A percentile compares a stretch with the other conserved stretches of the same genome.
Conservation (phyloP, 225 moss, liverwort and hornwort species). For the Polytrichum commune region DNA sequence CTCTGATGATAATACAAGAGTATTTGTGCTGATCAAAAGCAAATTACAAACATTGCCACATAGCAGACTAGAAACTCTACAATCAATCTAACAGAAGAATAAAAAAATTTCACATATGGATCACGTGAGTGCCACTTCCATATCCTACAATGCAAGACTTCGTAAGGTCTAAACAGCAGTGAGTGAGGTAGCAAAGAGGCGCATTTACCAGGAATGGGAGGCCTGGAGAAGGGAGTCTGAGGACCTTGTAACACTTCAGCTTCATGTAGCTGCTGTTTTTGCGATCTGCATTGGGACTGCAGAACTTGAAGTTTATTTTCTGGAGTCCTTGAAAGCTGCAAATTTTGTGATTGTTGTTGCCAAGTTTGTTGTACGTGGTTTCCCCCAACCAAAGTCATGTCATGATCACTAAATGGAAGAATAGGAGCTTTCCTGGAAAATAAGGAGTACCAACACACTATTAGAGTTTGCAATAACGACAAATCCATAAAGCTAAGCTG, state of each 20-base stretch:
- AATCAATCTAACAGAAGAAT: too few relatives aligned
- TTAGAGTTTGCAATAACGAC: constrained; percentile 1
- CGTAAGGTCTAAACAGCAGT: too few relatives aligned
- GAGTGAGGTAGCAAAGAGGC: too few relatives aligned
- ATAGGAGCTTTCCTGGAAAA: constrained; percentile 44
- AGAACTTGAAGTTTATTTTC: constrained; percentile 24
- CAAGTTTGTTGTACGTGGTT: constrained; percentile 31
- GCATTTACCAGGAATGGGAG: constrained; percentile 50
- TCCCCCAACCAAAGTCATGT: constrained; percentile 23
- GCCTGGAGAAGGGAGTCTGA: constrained; percentile 49
- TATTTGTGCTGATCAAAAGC: too few relatives aligned
- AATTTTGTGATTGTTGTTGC: constrained; percentile 12
- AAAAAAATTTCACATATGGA: too few relatives aligned
- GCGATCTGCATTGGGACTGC: constrained; percentile 26
- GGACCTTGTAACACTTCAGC: constrained; percentile 44
- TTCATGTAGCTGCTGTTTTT: constrained; percentile 24
- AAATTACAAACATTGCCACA: too few relatives aligned
- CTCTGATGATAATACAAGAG: too few relatives aligned
- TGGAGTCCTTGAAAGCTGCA: constrained; percentile 30
- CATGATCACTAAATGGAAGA: constrained; percentile 20
- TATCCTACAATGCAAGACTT: too few relatives aligned
- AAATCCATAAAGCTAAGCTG: too few relatives aligned
- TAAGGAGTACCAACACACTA: constrained; percentile 9
- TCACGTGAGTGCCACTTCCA: too few relatives aligned
- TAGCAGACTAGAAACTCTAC: too few relatives aligned